Evolutionary conservation across 192 early-diverging fungal species (phyloP).

Genomic region (Coemansia sp.): DNA sequence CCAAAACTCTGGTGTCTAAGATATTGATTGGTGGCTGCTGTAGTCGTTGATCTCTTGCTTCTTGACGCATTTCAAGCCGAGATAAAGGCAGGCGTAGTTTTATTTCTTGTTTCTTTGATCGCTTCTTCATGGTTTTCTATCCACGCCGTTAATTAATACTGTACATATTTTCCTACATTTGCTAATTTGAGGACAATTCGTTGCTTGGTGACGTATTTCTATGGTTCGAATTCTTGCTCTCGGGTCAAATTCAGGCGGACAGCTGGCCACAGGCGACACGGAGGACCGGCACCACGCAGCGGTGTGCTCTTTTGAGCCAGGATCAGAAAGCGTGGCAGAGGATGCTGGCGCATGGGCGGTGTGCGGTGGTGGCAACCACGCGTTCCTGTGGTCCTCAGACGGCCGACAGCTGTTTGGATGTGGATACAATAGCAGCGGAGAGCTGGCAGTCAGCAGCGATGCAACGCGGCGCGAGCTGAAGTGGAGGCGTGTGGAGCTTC

Average conservation of each 20-base stretch:
- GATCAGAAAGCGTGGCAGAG: neutral
- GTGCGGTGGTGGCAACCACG: conserved; percentile 51
- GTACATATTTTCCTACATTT: neutral
- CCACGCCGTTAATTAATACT: too few species aligned
- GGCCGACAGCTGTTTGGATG: conserved; percentile 22
- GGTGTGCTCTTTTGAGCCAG: conserved; percentile 1
- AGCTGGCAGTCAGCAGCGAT: conserved; percentile 16
- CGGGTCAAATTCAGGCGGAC: conserved; percentile 52
- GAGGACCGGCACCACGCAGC: conserved; percentile 30
- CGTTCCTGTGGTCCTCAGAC: conserved; percentile 24
- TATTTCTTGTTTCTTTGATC: too few species aligned
- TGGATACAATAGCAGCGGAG: conserved; percentile 41
- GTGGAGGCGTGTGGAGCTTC: conserved; percentile 24
- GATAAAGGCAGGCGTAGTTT: too few species aligned
- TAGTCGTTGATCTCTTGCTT: too few species aligned
- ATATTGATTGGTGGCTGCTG: too few species aligned
- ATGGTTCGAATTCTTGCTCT: conserved; percentile 35
- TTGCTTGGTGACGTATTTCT: neutral
- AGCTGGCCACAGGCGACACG: conserved; percentile 36
- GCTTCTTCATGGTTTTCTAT: too few species aligned
- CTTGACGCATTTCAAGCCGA: too few species aligned
- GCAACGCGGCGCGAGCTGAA: neutral
- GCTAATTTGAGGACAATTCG: neutral
- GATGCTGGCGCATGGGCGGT: conserved; percentile 9
- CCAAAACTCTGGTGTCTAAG: too few species aligned